phyloP scores from a whole-genome alignment of 2,329 filamentous ascomycete genomes.

The Aspergillus neotritici region DNA sequence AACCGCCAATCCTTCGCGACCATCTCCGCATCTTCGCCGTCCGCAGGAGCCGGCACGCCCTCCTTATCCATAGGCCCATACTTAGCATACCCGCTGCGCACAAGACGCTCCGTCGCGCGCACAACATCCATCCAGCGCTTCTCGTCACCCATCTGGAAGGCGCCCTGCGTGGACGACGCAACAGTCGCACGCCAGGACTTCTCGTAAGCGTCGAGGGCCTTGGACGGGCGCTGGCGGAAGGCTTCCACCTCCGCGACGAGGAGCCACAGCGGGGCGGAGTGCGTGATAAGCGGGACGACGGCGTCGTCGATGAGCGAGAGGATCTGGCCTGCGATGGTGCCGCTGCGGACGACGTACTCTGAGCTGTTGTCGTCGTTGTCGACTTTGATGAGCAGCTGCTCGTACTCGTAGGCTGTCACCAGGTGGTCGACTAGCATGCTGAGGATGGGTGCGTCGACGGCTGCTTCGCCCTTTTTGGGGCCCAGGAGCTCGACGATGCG shows the following conservation, averaged over 20 bases:
- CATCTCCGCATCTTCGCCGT: conserved; percentile 46
- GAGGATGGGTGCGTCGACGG: conserved; percentile 69
- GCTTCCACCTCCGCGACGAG: conserved; percentile 65
- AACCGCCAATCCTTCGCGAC: conserved; percentile 80
- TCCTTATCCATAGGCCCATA: conserved; percentile 59
- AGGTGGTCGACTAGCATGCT: conserved; percentile 66
- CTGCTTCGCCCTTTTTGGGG: conserved; percentile 62
- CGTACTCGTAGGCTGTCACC: conserved; percentile 45
- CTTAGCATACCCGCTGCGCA: conserved; percentile 71
- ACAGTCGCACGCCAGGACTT: conserved; percentile 74
- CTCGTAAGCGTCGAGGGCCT: conserved; percentile 77
- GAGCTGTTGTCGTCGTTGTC: conserved; percentile 27
- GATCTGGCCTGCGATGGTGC: conserved; percentile 48
- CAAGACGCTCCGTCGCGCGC: conserved; percentile 71
- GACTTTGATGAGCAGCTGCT: conserved; percentile 30
- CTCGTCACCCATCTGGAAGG: conserved; percentile 50
- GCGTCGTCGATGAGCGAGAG: conserved; percentile 67
- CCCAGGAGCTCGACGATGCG: conserved; percentile 70
- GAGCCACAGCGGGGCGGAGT: conserved; percentile 69
- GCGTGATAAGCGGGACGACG: conserved; percentile 78
- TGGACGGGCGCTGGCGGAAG: conserved; percentile 65
- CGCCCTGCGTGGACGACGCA: conserved; percentile 43
- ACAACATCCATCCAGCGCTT: conserved; percentile 68
- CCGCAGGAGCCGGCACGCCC: conserved; percentile 46
- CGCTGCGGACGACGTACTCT: conserved; percentile 46